Percentiles rank a stretch among this genome's conserved stretches.
Conservation (phyloP, 345 rosid genomes). For the Ceriops decandra region DNA sequence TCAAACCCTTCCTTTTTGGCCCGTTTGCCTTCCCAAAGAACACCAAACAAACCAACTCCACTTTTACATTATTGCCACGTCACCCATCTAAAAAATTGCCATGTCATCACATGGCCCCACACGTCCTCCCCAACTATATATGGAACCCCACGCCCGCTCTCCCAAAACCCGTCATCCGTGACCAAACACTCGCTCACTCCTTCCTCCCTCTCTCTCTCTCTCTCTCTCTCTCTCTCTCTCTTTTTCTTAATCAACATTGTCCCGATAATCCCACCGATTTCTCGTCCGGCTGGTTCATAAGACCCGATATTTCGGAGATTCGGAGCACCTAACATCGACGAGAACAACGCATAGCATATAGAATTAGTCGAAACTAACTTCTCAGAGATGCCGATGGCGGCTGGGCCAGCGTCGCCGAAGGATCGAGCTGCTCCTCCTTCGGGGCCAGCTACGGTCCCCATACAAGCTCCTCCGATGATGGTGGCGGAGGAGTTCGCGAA, state of each 20-base stretch:
- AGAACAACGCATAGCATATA: too few species aligned
- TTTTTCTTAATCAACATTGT: background rate
- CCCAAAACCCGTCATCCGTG: background rate
- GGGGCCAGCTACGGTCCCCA: conserved; percentile 21
- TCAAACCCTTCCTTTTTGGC: too few species aligned
- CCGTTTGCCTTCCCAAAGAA: too few species aligned
- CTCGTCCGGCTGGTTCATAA: background rate
- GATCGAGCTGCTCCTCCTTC: conserved; percentile 21
- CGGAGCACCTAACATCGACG: too few species aligned
- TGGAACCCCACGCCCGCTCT: background rate
- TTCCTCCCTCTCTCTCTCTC: background rate
- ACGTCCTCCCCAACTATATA: conserved; percentile 2
- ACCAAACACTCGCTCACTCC: background rate
- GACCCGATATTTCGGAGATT: background rate
- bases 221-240: background rate
- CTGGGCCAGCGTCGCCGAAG: conserved; percentile 19
- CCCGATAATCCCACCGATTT: conserved; percentile 15
- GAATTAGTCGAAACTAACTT: background rate
- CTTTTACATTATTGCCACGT: background rate
- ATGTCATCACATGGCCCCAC: conserved; percentile 5
- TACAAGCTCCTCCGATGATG: conserved; percentile 27
- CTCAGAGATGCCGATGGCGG: conserved; percentile 24
- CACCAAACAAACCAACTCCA: too few species aligned
- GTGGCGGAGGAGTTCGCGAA: conserved; percentile 56
- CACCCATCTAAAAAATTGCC: background rate